These are phyloP conservation scores for Pueraria montana DNA, from an alignment of 306 rosid species.

Conservation along the genomic window DNA sequence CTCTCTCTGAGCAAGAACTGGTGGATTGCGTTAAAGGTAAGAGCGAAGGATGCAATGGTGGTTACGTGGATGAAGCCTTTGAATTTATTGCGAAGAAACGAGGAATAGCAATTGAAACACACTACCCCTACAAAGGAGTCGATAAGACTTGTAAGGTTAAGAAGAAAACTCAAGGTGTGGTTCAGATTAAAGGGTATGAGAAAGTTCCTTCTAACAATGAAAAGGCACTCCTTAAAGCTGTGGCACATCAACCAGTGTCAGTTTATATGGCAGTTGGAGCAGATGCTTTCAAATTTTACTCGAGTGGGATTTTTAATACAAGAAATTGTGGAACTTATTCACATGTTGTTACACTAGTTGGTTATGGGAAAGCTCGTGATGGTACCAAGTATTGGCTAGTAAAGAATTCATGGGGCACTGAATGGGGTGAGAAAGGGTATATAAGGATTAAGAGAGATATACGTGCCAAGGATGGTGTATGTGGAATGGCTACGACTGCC, in stretches of 20 bases:
- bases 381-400: conserved; percentile 43
- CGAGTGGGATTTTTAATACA: background rate
- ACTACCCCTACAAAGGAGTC: conserved; percentile 22
- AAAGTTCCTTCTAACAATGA: conserved; percentile 34
- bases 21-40: conserved; percentile 32
- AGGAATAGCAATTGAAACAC: conserved; percentile 5
- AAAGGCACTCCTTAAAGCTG: conserved; percentile 9
- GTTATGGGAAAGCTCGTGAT: conserved; percentile 2
- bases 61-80: conserved; percentile 23
- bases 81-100: background rate
- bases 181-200: conserved; percentile 24
- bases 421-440: conserved; percentile 62
- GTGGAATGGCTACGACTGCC: conserved; percentile 34
- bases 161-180: background rate
- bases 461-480: conserved; percentile 12
- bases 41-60: background rate
- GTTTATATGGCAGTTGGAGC: background rate
- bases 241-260: conserved; percentile 43
- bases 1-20: conserved; percentile 40
- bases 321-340: conserved; percentile 27
- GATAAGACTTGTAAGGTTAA: background rate
- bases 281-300: conserved; percentile 21
- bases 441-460: conserved; percentile 42
- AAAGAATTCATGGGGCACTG: too few species aligned
- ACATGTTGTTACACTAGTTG: conserved; percentile 25